phyloP scores from a whole-genome alignment of 345 rosid genomes.

The Lumnitzera littorea region DNA sequence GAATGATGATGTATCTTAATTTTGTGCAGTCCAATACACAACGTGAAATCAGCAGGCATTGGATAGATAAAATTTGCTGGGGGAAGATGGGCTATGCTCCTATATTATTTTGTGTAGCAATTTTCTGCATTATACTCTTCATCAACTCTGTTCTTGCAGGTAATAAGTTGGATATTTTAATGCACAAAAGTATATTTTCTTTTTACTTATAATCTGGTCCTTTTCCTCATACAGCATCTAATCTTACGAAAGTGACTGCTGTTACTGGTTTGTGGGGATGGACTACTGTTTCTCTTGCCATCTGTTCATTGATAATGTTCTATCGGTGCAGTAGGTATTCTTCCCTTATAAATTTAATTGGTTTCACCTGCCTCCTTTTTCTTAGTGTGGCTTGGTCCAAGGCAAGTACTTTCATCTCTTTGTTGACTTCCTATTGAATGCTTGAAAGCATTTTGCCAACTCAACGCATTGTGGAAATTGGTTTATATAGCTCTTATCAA shows the following conservation, averaged over 20 bases:
- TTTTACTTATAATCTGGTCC: conserved; percentile 9
- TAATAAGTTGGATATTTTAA: conserved; percentile 9
- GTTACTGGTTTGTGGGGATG: conserved; percentile 82
- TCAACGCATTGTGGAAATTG: too few species aligned
- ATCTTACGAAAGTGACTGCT: conserved; percentile 81
- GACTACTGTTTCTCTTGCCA: conserved; percentile 54
- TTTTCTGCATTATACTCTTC: conserved; percentile 51
- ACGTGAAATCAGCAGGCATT: conserved; percentile 25
- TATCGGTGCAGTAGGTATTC: conserved; percentile 71
- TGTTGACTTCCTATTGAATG: too few species aligned
- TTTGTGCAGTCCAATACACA: conserved; percentile 55
- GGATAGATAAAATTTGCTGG: conserved; percentile 39
- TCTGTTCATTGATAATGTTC: conserved; percentile 53
- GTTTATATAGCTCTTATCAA: too few species aligned
- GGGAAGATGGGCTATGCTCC: conserved; percentile 75
- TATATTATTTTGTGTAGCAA: conserved; percentile 42
- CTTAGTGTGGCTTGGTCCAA: not conserved
- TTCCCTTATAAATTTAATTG: conserved; percentile 1
- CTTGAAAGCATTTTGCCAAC: too few species aligned
- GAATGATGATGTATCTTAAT: conserved; percentile 1
- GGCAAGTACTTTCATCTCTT: too few species aligned
- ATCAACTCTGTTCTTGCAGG: conserved; percentile 68
- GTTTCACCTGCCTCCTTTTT: not conserved
- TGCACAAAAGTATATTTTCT: not conserved
- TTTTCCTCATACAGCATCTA: conserved; percentile 46